These are phyloP conservation scores for Pythium angustatum DNA, from an alignment of 352 stramenopile genomes.

Conservation along the genomic window DNA sequence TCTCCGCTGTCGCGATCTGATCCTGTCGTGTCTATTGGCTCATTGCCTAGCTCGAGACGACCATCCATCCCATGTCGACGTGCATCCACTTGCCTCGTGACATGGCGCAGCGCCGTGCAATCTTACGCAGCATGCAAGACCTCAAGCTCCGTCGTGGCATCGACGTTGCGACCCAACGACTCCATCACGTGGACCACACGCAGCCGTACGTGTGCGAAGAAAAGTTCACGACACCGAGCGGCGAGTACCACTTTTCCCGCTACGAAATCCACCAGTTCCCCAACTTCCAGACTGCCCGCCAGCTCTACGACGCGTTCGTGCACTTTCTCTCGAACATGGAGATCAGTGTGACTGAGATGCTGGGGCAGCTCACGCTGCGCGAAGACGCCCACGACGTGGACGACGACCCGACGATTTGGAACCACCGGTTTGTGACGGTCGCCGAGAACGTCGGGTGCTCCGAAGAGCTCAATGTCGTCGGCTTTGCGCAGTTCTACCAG, in stretches of 20 bases:
- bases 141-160: conserved; percentile 40
- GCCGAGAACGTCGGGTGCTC: conserved; percentile 25
- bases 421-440: conserved; percentile 35
- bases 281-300: conserved; percentile 35
- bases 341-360: conserved; percentile 50
- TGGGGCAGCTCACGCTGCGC: conserved; percentile 47
- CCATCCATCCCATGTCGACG: conserved; percentile 17
- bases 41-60: not conserved
- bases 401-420: conserved; percentile 27
- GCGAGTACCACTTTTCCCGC: conserved; percentile 11
- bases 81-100: conserved; percentile 21
- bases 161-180: not conserved
- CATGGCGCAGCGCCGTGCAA: conserved; percentile 9
- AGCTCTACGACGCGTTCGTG: conserved; percentile 48
- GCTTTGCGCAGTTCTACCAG: conserved; percentile 18
- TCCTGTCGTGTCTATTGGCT: not conserved
- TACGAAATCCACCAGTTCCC: conserved; percentile 37
- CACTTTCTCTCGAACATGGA: conserved; percentile 52
- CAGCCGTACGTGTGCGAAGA: conserved; percentile 13
- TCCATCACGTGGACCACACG: conserved; percentile 11
- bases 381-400: conserved; percentile 49
- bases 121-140: conserved; percentile 32
- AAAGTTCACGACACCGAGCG: conserved; percentile 5
- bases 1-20: too few species aligned
- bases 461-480: conserved; percentile 44